phyloP scores from a whole-genome alignment of 148 eudicot genomes.

The Bassia scoparia region DNA sequence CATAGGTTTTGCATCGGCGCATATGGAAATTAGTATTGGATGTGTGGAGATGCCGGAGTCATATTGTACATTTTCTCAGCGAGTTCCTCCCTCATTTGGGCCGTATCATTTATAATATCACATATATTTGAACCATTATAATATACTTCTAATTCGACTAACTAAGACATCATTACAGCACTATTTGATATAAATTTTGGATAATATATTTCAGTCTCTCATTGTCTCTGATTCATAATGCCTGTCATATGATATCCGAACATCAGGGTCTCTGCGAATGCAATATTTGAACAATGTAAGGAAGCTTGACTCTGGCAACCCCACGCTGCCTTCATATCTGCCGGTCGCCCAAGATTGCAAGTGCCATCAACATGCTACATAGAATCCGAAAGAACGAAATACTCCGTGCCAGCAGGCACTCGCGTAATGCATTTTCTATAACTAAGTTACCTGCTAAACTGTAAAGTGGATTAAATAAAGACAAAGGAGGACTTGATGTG shows the following conservation, averaged over 20 bases:
- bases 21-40: conserved; percentile 91
- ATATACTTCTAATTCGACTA: background rate
- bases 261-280: no score
- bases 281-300: conserved; percentile 59
- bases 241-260: conserved; percentile 41
- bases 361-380: conserved; percentile 62
- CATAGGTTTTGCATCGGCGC: conserved; percentile 59
- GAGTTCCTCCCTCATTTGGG: conserved; percentile 94
- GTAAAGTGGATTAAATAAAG: no score
- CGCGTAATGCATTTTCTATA: conserved; percentile 33
- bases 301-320: conserved; percentile 40
- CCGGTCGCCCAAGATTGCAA: conserved; percentile 66
- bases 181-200: background rate
- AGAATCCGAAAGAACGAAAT: conserved; percentile 60
- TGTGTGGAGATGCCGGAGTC: conserved; percentile 95
- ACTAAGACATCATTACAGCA: no score
- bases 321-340: conserved; percentile 78
- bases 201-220: background rate
- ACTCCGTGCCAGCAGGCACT: conserved; percentile 77
- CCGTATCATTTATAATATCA: conserved; percentile 14
- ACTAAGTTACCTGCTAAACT: no score
- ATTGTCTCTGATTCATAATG: conserved; percentile 6
- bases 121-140: background rate
- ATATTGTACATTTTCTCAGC: conserved; percentile 73
- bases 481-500: no score